Evolutionary conservation across 129 eudicot species (phyloP).

Genomic region (Cynara cardunculus): DNA sequence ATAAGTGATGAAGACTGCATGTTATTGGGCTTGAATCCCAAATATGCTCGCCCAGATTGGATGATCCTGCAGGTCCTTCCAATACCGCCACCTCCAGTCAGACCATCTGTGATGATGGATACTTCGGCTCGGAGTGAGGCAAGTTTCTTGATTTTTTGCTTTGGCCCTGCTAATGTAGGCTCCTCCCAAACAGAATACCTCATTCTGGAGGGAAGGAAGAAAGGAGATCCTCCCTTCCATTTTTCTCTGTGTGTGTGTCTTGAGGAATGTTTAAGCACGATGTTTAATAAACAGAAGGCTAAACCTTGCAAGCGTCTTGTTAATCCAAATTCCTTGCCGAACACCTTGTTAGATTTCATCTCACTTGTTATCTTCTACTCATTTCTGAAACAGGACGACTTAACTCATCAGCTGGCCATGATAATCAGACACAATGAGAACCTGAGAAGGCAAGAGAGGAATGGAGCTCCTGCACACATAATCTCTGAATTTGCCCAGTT

Average conservation of each 20-base stretch:
- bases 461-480: constrained; percentile 98
- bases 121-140: constrained; percentile 97
- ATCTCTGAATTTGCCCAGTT: constrained; percentile 95
- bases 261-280: background rate
- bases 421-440: constrained; percentile 93
- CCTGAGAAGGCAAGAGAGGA: constrained; percentile 83
- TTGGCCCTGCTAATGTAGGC: background rate
- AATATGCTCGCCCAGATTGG: constrained; percentile 99
- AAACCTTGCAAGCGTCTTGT: background rate
- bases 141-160: constrained; percentile 22
- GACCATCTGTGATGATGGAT: constrained; percentile 99
- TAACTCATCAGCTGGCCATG: constrained; percentile 98
- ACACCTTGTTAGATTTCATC: background rate
- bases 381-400: constrained; percentile 68
- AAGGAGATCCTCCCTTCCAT: background rate
- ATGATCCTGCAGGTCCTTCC: constrained; percentile 98
- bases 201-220: background rate
- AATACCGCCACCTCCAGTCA: constrained; percentile 95
- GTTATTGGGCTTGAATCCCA: constrained; percentile 83
- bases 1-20: constrained; percentile 90
- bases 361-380: background rate
- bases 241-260: background rate
- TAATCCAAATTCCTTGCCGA: background rate
- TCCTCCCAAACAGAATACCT: background rate
- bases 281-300: background rate